These are phyloP conservation scores for Basipetospora chlamydospora DNA, from an alignment of 2,329 filamentous ascomycete species.

Conservation along the genomic window DNA sequence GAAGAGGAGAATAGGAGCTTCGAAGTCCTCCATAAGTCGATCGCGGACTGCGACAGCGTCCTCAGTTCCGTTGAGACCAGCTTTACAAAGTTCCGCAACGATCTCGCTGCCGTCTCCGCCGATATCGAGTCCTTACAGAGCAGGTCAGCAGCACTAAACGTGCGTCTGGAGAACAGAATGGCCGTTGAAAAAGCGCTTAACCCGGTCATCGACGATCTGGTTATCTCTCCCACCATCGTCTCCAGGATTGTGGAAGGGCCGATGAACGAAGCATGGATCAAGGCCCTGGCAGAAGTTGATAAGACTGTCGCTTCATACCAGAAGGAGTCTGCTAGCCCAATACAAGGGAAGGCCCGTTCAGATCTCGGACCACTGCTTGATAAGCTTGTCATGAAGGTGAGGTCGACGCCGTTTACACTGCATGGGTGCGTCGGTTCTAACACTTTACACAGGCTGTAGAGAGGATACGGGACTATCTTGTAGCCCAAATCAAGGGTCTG, in stretches of 20 bases:
- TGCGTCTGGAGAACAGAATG: conserved; percentile 75
- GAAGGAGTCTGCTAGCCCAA: conserved; percentile 44
- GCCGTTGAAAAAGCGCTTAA: conserved; percentile 78
- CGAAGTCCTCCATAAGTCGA: conserved; percentile 80
- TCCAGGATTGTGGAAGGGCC: conserved; percentile 74
- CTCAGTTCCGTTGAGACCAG: conserved; percentile 87
- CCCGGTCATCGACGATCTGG: conserved; percentile 83
- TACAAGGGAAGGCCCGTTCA: conserved; percentile 58
- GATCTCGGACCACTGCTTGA: conserved; percentile 77
- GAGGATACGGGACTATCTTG: conserved; percentile 85
- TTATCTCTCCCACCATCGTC: conserved; percentile 70
- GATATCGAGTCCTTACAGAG: conserved; percentile 91
- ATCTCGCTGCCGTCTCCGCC: conserved; percentile 79
- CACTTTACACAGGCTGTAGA: conserved; percentile 65
- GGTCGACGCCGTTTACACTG: too few species aligned
- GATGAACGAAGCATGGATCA: conserved; percentile 82
- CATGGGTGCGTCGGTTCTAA: too few species aligned
- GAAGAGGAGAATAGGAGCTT: conserved; percentile 73
- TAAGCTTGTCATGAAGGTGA: conserved; percentile 67
- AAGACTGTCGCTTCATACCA: conserved; percentile 60
- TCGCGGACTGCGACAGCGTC: conserved; percentile 81
- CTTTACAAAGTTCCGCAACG: conserved; percentile 81
- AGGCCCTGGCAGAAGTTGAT: conserved; percentile 70
- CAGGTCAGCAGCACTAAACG: conserved; percentile 68
- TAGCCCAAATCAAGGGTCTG: conserved; percentile 85